phyloP scores from a whole-genome alignment of 768 basidiomycete species.

The Boletus bicolor region DNA sequence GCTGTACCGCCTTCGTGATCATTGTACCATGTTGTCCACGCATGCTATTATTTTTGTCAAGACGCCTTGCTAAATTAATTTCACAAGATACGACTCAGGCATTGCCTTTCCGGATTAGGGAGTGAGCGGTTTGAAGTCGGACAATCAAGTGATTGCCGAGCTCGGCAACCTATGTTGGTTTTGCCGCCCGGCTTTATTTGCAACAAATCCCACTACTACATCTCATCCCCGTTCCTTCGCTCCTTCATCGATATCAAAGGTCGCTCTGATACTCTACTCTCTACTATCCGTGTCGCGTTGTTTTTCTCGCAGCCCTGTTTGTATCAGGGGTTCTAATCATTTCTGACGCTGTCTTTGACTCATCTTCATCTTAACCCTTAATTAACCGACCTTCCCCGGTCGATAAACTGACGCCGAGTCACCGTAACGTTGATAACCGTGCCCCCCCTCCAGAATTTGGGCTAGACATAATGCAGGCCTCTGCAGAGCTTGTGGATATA shows the following conservation, averaged over 20 bases:
- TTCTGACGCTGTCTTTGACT: constrained; percentile 11
- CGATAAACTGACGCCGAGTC: constrained; percentile 41
- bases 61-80: constrained; percentile 20
- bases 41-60: constrained; percentile 17
- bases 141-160: constrained; percentile 36
- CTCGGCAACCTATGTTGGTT: constrained; percentile 37
- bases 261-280: constrained; percentile 14
- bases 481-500: constrained; percentile 28
- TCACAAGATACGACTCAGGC: constrained; percentile 18
- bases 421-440: constrained; percentile 40
- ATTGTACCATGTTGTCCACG: constrained; percentile 16
- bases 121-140: constrained; percentile 36
- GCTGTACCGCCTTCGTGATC: constrained; percentile 17
- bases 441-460: constrained; percentile 14
- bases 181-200: constrained; percentile 40
- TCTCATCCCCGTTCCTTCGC: constrained; percentile 29
- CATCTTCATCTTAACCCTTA: constrained; percentile 33
- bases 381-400: constrained; percentile 41
- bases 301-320: constrained; percentile 1
- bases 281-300: constrained; percentile 3
- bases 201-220: constrained; percentile 37
- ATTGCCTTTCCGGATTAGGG: constrained; percentile 25
- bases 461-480: constrained; percentile 27
- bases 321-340: background rate
- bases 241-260: constrained; percentile 30